Evolutionary conservation across 2,329 filamentous ascomycete species (phyloP).

Genomic region (Aspergillus floridensis): DNA sequence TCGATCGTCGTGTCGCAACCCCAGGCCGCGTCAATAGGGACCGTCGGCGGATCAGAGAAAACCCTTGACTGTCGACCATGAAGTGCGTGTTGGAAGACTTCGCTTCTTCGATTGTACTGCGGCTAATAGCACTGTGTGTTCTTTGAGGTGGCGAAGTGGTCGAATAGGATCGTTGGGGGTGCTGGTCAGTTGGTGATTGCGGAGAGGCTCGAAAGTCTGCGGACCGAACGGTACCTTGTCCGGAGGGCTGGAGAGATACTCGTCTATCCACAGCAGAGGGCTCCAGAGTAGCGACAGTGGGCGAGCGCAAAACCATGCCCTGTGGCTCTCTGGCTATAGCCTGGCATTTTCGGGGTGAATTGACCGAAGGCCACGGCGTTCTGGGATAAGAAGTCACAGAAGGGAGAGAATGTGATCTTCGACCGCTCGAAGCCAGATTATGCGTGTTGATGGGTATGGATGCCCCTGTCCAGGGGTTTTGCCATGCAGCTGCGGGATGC

Average conservation of each 20-base stretch:
- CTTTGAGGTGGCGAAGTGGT: constrained; percentile 27
- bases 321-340: constrained; percentile 11
- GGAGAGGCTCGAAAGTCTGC: constrained; percentile 15
- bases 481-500: constrained; percentile 24
- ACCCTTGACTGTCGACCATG: constrained; percentile 32
- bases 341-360: background rate
- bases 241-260: constrained; percentile 18
- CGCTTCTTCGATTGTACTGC: constrained; percentile 26
- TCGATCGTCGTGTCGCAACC: constrained; percentile 35
- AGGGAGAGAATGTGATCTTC: constrained; percentile 24
- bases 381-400: constrained; percentile 17
- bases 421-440: constrained; percentile 10
- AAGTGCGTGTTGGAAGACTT: constrained; percentile 35
- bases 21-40: constrained; percentile 38
- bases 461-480: constrained; percentile 36
- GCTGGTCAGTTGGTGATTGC: constrained; percentile 15
- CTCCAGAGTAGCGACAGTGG: constrained; percentile 5
- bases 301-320: constrained; percentile 8
- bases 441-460: constrained; percentile 20
- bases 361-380: constrained; percentile 10
- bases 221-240: constrained; percentile 24
- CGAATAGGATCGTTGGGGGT: constrained; percentile 31
- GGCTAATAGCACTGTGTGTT: constrained; percentile 24
- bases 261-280: constrained; percentile 19
- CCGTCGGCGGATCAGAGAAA: constrained; percentile 37